Conservation (phyloP, 1,284 basidiomycete genomes). For the Ustilago esculenta region DNA sequence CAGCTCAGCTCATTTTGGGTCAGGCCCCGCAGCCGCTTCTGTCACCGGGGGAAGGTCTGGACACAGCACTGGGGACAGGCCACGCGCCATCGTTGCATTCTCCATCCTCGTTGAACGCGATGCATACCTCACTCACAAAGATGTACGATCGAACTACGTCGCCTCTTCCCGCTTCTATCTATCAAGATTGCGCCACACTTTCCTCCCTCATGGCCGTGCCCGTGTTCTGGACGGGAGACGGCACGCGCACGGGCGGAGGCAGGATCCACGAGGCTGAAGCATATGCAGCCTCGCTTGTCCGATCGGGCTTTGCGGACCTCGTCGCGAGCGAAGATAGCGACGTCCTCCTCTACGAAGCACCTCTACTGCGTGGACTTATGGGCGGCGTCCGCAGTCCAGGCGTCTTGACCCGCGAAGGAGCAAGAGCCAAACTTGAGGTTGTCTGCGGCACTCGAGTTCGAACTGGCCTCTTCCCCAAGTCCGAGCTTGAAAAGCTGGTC, state of each 20-base stretch:
- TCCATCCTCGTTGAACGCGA: slow-evolving; percentile 26
- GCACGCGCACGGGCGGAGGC: slow-evolving; percentile 48
- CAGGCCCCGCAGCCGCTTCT: slow-evolving; percentile 16
- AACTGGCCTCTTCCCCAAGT: slow-evolving; percentile 38
- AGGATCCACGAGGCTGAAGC: slow-evolving; percentile 66
- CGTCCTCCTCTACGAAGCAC: slow-evolving; percentile 64
- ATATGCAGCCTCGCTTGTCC: slow-evolving; percentile 61
- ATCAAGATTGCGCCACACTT: slow-evolving; percentile 52
- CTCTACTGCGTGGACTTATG: slow-evolving; percentile 60
- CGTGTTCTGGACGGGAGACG: slow-evolving; percentile 61
- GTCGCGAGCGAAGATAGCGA: slow-evolving; percentile 67
- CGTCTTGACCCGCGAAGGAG: slow-evolving; percentile 11
- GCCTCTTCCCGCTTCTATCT: slow-evolving; percentile 46
- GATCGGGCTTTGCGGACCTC: slow-evolving; percentile 58
- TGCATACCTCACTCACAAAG: slow-evolving; percentile 41
- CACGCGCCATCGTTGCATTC: background rate
- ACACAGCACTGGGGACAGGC: background rate
- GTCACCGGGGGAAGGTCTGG: background rate
- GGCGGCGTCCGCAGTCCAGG: slow-evolving; percentile 28
- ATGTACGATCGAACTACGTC: slow-evolving; percentile 51
- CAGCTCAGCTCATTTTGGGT: slow-evolving; percentile 26
- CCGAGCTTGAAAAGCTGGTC: slow-evolving; percentile 18
- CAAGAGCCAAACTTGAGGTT: slow-evolving; percentile 45
- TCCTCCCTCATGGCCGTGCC: slow-evolving; percentile 55
- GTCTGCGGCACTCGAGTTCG: slow-evolving; percentile 50